Evolutionary conservation across 2,329 filamentous ascomycete species (phyloP), one percentile per base, ranked within the genome.

Genomic region (Ascochyta koolunga): DNA sequence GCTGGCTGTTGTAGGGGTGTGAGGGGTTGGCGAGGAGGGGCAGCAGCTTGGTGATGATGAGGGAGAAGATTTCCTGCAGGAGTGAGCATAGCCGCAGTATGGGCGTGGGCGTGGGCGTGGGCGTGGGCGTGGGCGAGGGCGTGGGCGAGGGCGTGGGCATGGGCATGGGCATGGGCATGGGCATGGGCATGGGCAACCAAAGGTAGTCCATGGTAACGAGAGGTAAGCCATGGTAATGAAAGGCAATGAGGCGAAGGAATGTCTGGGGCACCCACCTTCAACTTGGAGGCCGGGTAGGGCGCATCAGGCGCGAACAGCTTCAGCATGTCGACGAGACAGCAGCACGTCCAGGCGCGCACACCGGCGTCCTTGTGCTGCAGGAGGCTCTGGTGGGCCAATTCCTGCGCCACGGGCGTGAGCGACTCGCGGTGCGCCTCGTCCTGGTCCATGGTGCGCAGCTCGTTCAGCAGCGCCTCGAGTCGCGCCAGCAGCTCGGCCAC

Each of bases 291-390:
- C 21, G 91, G 96, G 76, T 96, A 98, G 16, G 95, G 95, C 72
- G 95, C 95, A 81, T 98, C 89, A 0, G 95, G 95, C 24, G 95
- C 95, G 77, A 91, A 96, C 52, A 99, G 83, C 66, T 90, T 89
- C 71, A 99, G 84, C 64, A 99, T 89, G 73, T 99, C 95, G 49
- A 97, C 92, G 57, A 98, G 82, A 73, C 93, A 98, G 69, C 90
- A 90, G 37, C 92, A 88, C 27, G 90, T 86, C 80, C 89, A 96
- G 22, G 95, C 93, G 75, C 90, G 89, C 61, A 99, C 92, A 50
- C 95, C 95, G 61, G 88, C 89, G 75, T 99, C 95, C 78, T 96
- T 96, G 77, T 99, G 95, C 55, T 86, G 86, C 40, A 99, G 78
- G 21, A 99, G 81, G 68, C 95, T 91, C 57, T 88, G 86, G 60